Evolutionary conservation across 192 early-diverging fungal species (phyloP), one percentile per base, ranked within the genome.

Genomic region (Mortierella claussenii): DNA sequence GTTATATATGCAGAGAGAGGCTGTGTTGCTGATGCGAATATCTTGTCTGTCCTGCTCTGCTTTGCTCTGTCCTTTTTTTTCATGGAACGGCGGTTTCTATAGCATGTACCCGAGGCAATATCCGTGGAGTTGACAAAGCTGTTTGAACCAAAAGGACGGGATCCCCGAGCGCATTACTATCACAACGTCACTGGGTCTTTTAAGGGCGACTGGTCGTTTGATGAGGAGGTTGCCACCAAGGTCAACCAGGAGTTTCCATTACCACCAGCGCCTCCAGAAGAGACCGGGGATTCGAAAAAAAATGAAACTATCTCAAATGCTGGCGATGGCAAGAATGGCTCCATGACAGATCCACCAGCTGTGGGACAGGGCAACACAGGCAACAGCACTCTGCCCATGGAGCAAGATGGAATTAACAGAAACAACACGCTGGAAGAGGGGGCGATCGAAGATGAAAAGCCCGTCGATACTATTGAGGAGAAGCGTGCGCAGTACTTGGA

Each of bases 141-240:
- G 20, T 78, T 59, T 43, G 9, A 62, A 23, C 52, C 26, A 23
- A 47, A 55, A 36, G 56, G 46, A 28, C 56, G 40, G 28, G 49
- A 55, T 37, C 58, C 51, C 40, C 55, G 53, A 1, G 64, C 79
- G 8, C 85, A 82, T 24, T 86, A 68, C 43, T 86, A 86, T 40
- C 82, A 82, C 47, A 86, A 86, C 36, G 70, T 83, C 21, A 86
- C 82, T 23, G 82, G 82, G 53, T 73, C 83, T 26, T 86, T 86
- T 45, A 80, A 79, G 60, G 85, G 85, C 59, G 70, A 59, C 18
- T 74, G 61, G 69, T 6, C 12, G 18, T 34, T 58, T 31, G 52
- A 67, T 36, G 50, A 69, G 26, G 62, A 44, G 12, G 47, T 80
- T 21, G 45, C 48, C 0, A 17, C 24, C 17, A 57, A 11, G 4